Evolutionary conservation across 768 basidiomycete species (phyloP).

Genomic region (Sarcodon aspratus): DNA sequence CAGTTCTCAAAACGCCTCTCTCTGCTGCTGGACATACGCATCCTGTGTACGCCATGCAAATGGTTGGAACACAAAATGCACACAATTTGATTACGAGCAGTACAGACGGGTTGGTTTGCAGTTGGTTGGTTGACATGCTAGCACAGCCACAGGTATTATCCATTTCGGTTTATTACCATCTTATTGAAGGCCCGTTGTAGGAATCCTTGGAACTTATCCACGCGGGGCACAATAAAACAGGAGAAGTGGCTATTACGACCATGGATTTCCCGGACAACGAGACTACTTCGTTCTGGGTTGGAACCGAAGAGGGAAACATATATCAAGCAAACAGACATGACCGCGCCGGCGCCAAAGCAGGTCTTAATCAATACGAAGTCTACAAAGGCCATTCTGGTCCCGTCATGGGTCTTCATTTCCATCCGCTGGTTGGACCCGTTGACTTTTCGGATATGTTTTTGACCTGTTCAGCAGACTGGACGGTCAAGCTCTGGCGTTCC

Average conservation of each 20-base stretch:
- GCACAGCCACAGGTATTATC: conserved; percentile 81
- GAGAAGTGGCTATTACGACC: conserved; percentile 89
- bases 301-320: conserved; percentile 95
- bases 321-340: conserved; percentile 97
- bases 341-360: conserved; percentile 93
- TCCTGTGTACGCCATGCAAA: conserved; percentile 96
- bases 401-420: conserved; percentile 90
- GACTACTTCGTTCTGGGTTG: conserved; percentile 94
- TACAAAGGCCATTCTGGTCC: conserved; percentile 92
- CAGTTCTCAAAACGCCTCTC: conserved; percentile 91
- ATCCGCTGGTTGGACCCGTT: conserved; percentile 81
- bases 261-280: conserved; percentile 95
- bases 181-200: conserved; percentile 23
- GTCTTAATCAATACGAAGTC: conserved; percentile 84
- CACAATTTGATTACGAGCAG: conserved; percentile 96
- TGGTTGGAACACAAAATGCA: conserved; percentile 98
- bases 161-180: neutral
- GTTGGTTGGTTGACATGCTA: conserved; percentile 98
- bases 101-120: conserved; percentile 94
- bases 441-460: conserved; percentile 96
- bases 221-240: conserved; percentile 90
- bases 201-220: conserved; percentile 90
- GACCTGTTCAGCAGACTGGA: conserved; percentile 93
- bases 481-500: conserved; percentile 91
- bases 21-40: conserved; percentile 97